These are phyloP conservation scores for Trichosporon asahii DNA, from an alignment of 1,284 basidiomycete genomes.

Conservation along the genomic window DNA sequence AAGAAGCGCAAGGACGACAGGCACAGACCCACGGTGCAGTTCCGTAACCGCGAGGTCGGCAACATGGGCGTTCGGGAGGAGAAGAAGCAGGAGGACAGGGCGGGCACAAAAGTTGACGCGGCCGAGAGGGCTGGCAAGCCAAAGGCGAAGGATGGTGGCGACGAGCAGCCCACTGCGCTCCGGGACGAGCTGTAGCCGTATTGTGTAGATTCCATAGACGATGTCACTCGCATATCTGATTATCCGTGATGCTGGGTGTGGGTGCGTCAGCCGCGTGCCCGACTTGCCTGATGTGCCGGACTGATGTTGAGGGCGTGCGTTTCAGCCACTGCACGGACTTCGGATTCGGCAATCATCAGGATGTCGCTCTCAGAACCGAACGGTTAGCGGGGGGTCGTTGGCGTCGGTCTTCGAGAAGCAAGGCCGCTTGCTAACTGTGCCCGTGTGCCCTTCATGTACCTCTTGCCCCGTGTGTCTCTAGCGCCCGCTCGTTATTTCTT, in stretches of 20 bases:
- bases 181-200: conserved; percentile 15
- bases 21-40: neutral
- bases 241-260: neutral
- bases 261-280: neutral
- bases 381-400: neutral
- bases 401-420: neutral
- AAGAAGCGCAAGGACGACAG: conserved; percentile 11
- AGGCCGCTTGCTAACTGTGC: too few species aligned
- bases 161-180: neutral
- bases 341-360: neutral
- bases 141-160: neutral
- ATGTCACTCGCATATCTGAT: neutral
- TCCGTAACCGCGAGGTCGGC: neutral
- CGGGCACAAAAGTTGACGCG: neutral
- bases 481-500: neutral
- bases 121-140: neutral
- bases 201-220: neutral
- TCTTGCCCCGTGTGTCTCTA: too few species aligned
- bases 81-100: neutral
- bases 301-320: neutral
- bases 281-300: neutral
- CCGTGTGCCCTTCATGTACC: too few species aligned
- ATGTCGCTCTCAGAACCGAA: neutral
- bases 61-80: neutral
- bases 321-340: neutral